These are phyloP conservation scores for Leccinum boreale DNA, from an alignment of 768 basidiomycete genomes.

Conservation along the genomic window DNA sequence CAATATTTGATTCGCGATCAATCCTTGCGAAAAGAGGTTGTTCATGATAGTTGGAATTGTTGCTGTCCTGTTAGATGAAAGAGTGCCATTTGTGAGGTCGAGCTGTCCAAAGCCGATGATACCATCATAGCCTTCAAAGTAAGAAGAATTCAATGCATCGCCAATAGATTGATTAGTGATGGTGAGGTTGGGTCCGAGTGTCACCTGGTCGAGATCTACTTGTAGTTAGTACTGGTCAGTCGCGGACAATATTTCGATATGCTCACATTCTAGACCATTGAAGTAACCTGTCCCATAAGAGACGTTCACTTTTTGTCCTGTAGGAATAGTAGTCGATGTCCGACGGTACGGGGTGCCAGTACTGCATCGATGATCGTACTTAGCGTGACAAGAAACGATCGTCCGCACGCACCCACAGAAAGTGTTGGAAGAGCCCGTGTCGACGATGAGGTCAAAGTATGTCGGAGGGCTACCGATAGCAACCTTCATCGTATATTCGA, in stretches of 20 bases:
- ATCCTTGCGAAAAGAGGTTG: slow-evolving; percentile 18
- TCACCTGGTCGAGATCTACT: slow-evolving; percentile 26
- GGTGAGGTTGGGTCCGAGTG: slow-evolving; percentile 21
- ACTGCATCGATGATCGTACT: slow-evolving; percentile 5
- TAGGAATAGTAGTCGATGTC: slow-evolving; percentile 24
- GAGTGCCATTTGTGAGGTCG: slow-evolving; percentile 10
- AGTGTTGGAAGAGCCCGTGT: slow-evolving; percentile 33
- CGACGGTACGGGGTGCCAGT: slow-evolving; percentile 16
- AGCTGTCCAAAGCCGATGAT: slow-evolving; percentile 26
- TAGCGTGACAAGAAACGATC: neutral
- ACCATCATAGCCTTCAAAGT: slow-evolving; percentile 23
- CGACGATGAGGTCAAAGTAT: slow-evolving; percentile 28
- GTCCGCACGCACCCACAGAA: slow-evolving; percentile 19
- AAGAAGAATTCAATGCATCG: slow-evolving; percentile 13
- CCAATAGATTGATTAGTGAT: slow-evolving; percentile 31
- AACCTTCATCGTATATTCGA: slow-evolving; percentile 19
- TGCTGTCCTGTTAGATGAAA: neutral
- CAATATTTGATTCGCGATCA: slow-evolving; percentile 12
- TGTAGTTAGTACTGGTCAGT: neutral
- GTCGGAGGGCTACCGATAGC: slow-evolving; percentile 28
- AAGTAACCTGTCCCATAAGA: slow-evolving; percentile 16
- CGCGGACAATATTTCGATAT: neutral
- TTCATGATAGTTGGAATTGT: slow-evolving; percentile 20
- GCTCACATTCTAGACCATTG: slow-evolving; percentile 36
- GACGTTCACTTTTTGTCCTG: slow-evolving; percentile 18